Conservation (phyloP, 495 filamentous ascomycete genomes). For the Aspergillus bridgeri region DNA sequence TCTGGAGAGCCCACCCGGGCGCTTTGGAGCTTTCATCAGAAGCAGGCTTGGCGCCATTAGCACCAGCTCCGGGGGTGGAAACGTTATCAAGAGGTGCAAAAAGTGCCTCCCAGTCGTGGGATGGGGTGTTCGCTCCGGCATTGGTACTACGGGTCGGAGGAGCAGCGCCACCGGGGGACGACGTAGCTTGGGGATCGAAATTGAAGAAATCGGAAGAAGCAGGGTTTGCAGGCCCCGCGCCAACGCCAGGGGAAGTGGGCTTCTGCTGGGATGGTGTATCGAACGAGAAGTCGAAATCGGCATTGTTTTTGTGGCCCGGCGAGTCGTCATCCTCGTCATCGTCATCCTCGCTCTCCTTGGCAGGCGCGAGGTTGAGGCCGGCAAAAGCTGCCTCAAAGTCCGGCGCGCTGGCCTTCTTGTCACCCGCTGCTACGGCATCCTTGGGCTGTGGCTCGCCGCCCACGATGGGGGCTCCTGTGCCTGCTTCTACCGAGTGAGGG, state of each 20-base stretch:
- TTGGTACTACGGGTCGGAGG: constrained; percentile 25
- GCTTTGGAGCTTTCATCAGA: constrained; percentile 31
- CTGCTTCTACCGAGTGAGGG: constrained; percentile 42
- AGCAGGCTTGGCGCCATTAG: constrained; percentile 18
- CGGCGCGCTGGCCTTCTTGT: constrained; percentile 39
- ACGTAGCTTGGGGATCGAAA: constrained; percentile 52
- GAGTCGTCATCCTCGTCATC: constrained; percentile 56
- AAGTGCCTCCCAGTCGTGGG: constrained; percentile 92
- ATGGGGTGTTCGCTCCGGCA: constrained; percentile 27
- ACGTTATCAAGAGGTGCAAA: constrained; percentile 73
- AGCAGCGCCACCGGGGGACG: constrained; percentile 38
- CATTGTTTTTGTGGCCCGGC: constrained; percentile 39
- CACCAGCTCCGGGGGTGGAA: constrained; percentile 34
- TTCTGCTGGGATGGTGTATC: constrained; percentile 46
- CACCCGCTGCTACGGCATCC: constrained; percentile 19
- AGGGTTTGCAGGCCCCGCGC: constrained; percentile 16
- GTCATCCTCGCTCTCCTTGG: constrained; percentile 79
- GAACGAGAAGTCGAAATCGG: constrained; percentile 71
- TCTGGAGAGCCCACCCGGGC: constrained; percentile 66
- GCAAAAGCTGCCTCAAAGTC: constrained; percentile 92
- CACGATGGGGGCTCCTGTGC: constrained; percentile 41
- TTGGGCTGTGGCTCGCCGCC: constrained; percentile 31
- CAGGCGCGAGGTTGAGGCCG: constrained; percentile 58
- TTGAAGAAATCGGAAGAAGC: constrained; percentile 39
- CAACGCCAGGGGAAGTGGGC: constrained; percentile 13